Conservation (phyloP, 2,329 filamentous ascomycete species). For the Raffaelea deltoideospora region DNA sequence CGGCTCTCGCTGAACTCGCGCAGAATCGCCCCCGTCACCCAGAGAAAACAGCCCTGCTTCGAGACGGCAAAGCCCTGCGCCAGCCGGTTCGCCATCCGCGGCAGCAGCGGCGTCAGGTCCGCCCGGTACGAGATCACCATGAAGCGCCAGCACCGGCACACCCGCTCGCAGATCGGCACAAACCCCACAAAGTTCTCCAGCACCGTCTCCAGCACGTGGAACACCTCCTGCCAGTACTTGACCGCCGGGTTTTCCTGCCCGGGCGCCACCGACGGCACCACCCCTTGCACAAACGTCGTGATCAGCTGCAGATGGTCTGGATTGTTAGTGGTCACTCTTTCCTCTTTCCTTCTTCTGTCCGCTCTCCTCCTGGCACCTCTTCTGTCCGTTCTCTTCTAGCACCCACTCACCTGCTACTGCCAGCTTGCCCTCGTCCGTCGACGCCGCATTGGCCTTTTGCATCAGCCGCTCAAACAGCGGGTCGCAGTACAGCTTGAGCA, state of each 20-base stretch:
- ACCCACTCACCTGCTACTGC: slow-evolving; percentile 59
- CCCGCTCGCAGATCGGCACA: slow-evolving; percentile 76
- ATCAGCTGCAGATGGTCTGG: slow-evolving; percentile 83
- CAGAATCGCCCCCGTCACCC: slow-evolving; percentile 89
- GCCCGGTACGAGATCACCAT: slow-evolving; percentile 95
- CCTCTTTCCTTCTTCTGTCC: not conserved
- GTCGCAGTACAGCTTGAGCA: slow-evolving; percentile 85
- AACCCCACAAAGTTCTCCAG: slow-evolving; percentile 78
- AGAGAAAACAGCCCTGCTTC: slow-evolving; percentile 92
- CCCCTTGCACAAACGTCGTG: slow-evolving; percentile 71
- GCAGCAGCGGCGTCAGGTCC: slow-evolving; percentile 71
- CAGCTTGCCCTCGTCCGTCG: slow-evolving; percentile 68
- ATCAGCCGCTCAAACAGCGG: slow-evolving; percentile 78
- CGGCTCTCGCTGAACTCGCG: slow-evolving; percentile 88
- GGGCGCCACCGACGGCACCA: slow-evolving; percentile 58
- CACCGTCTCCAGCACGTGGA: slow-evolving; percentile 74
- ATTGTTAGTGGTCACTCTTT: slow-evolving; percentile 9
- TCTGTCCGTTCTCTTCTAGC: not conserved
- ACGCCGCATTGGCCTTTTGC: slow-evolving; percentile 71
- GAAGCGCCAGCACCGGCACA: slow-evolving; percentile 90
- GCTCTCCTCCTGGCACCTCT: not conserved
- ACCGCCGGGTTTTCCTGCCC: slow-evolving; percentile 76
- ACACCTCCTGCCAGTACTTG: slow-evolving; percentile 90
- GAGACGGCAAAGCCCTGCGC: slow-evolving; percentile 73
- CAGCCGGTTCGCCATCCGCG: slow-evolving; percentile 75